Conservation (phyloP, 2,329 filamentous ascomycete species). For the Fusarium cicatricum region DNA sequence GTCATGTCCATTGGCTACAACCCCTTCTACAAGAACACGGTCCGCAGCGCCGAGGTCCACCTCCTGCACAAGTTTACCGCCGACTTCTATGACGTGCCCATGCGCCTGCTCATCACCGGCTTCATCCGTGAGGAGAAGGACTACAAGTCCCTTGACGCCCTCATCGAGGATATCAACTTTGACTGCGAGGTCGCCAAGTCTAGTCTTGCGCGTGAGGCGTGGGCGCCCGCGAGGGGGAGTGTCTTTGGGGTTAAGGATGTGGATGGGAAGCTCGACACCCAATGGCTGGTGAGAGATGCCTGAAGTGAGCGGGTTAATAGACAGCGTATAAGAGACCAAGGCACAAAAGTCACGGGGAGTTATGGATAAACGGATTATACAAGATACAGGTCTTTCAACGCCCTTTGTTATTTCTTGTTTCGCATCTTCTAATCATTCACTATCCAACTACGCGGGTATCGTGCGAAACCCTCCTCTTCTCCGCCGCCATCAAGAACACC, state of each 20-base stretch:
- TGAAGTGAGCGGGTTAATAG: slow-evolving; percentile 38
- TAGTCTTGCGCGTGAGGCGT: slow-evolving; percentile 75
- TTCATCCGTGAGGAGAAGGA: slow-evolving; percentile 91
- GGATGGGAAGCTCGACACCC: slow-evolving; percentile 46
- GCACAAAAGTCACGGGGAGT: slow-evolving; percentile 30
- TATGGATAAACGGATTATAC: slow-evolving; percentile 36
- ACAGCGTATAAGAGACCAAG: not conserved
- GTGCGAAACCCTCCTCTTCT: slow-evolving; percentile 27
- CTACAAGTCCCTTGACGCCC: slow-evolving; percentile 82
- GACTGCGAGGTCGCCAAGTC: slow-evolving; percentile 84
- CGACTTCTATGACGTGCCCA: slow-evolving; percentile 86
- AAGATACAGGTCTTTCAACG: slow-evolving; percentile 20
- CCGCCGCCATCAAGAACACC: slow-evolving; percentile 7
- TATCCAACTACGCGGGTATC: slow-evolving; percentile 31
- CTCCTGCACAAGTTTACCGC: slow-evolving; percentile 78
- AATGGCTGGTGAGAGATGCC: slow-evolving; percentile 46
- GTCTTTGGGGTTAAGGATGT: slow-evolving; percentile 42
- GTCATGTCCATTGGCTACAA: slow-evolving; percentile 97
- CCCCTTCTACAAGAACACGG: slow-evolving; percentile 93
- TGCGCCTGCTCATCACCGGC: slow-evolving; percentile 83
- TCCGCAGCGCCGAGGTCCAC: slow-evolving; percentile 88
- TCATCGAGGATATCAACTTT: slow-evolving; percentile 86
- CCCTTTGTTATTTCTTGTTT: slow-evolving; percentile 30
- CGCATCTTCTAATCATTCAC: slow-evolving; percentile 25
- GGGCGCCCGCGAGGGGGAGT: slow-evolving; percentile 55